Conservation (phyloP, 768 basidiomycete genomes). For the Jaapia argillacea region DNA sequence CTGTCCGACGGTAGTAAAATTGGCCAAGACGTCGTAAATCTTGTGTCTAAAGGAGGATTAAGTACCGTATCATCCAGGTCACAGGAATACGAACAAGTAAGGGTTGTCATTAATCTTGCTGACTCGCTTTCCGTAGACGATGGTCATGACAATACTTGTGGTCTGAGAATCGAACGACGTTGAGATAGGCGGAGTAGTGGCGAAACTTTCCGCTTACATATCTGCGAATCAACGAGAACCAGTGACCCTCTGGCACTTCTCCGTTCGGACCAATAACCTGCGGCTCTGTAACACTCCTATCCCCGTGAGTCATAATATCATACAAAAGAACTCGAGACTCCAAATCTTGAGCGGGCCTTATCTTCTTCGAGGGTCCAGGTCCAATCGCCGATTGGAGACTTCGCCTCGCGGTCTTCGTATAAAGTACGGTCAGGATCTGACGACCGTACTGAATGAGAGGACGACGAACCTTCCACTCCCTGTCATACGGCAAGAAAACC, state of each 20-base stretch:
- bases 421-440: not conserved
- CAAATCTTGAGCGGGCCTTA: slow-evolving; percentile 15
- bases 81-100: slow-evolving; percentile 8
- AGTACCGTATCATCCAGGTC: not conserved
- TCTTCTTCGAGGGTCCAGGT: slow-evolving; percentile 15
- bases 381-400: slow-evolving; percentile 16
- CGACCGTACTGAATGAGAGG: not conserved
- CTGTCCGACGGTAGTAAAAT: slow-evolving; percentile 14
- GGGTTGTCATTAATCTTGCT: slow-evolving; percentile 13
- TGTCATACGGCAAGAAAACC: slow-evolving; percentile 18
- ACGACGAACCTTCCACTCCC: slow-evolving; percentile 17
- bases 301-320: slow-evolving; percentile 14
- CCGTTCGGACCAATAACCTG: slow-evolving; percentile 6
- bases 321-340: slow-evolving; percentile 18
- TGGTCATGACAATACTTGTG: slow-evolving; percentile 16
- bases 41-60: slow-evolving; percentile 11
- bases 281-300: slow-evolving; percentile 1
- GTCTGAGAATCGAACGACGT: slow-evolving; percentile 7
- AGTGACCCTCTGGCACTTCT: slow-evolving; percentile 18
- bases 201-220: slow-evolving; percentile 14
- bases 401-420: slow-evolving; percentile 13
- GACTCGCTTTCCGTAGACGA: slow-evolving; percentile 15
- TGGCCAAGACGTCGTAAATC: slow-evolving; percentile 16
- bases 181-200: not conserved
- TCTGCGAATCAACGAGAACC: slow-evolving; percentile 19